phyloP scores from a whole-genome alignment of 2,329 filamentous ascomycete species.

The Paraconiothyrium sp. region DNA sequence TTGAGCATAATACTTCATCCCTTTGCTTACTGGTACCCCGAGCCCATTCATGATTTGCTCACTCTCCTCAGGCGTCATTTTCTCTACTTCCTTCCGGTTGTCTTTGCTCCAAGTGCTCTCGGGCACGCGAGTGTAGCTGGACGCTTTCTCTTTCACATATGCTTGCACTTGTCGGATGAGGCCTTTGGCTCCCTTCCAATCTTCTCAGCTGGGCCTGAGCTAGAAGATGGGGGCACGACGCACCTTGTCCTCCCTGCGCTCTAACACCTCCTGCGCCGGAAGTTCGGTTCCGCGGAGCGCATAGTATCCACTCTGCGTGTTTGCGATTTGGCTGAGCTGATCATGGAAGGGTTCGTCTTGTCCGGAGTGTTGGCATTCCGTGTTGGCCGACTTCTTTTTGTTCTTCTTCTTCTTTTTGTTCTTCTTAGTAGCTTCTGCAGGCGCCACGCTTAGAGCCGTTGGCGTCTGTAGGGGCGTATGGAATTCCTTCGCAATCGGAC shows the following conservation, averaged over 20 bases:
- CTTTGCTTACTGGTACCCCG: not conserved
- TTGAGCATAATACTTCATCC: not conserved
- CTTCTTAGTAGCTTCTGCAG: constrained; percentile 25
- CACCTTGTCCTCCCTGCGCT: constrained; percentile 14
- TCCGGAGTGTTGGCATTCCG: too few species aligned
- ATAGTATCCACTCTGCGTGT: constrained; percentile 12
- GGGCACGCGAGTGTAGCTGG: constrained; percentile 7
- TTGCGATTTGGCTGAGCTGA: constrained; percentile 17
- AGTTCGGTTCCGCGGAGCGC: not conserved
- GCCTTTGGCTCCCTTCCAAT: constrained; percentile 9
- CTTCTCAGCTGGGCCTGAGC: not conserved
- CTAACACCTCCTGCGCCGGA: constrained; percentile 6
- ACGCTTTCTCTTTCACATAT: constrained; percentile 16
- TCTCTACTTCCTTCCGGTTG: constrained; percentile 2
- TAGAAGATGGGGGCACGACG: not conserved
- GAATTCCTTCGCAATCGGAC: constrained; percentile 22
- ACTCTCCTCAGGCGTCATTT: not conserved
- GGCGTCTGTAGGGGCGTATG: constrained; percentile 26
- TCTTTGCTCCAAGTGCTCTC: constrained; percentile 9
- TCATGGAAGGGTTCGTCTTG: constrained; percentile 17
- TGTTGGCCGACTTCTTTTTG: constrained; percentile 42
- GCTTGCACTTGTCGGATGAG: constrained; percentile 15
- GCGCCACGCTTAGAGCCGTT: not conserved
- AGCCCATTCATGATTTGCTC: not conserved
- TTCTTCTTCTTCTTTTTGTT: constrained; percentile 50